Conservation (phyloP, 2,329 filamentous ascomycete species). For the Sarocladiaceae sp. region DNA sequence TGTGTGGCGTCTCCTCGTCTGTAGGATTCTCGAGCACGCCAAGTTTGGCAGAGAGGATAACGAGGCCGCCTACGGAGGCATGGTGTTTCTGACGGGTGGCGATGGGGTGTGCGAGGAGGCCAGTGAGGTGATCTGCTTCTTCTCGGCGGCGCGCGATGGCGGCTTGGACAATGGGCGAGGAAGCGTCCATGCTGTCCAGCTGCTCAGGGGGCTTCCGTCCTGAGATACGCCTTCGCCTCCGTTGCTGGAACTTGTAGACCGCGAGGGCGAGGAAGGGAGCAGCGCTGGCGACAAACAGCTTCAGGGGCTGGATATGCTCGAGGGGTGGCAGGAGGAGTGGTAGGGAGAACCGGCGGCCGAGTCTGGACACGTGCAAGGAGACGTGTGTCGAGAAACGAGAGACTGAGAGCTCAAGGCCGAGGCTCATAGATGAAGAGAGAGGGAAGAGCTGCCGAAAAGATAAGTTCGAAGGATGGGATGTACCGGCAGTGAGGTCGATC, state of each 20-base stretch:
- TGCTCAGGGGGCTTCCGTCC: conserved; percentile 14
- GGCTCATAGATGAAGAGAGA: conserved; percentile 32
- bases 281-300: conserved; percentile 32
- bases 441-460: conserved; percentile 37
- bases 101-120: conserved; percentile 34
- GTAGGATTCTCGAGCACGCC: conserved; percentile 25
- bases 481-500: conserved; percentile 33
- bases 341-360: conserved; percentile 36
- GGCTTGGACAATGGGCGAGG: conserved; percentile 15
- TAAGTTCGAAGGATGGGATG: conserved; percentile 29
- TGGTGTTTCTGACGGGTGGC: conserved; percentile 31
- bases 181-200: conserved; percentile 12
- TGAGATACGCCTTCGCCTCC: too few species aligned
- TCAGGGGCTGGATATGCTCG: conserved; percentile 18
- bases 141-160: conserved; percentile 28
- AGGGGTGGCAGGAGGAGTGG: conserved; percentile 34
- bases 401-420: conserved; percentile 39
- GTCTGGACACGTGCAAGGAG: conserved; percentile 40
- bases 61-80: conserved; percentile 30
- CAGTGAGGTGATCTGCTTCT: conserved; percentile 39
- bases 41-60: conserved; percentile 43
- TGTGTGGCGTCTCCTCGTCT: conserved; percentile 20
- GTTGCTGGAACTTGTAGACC: conserved; percentile 28
- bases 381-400: conserved; percentile 34
- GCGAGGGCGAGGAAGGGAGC: conserved; percentile 35